Conservation (phyloP, 768 basidiomycete species). For the Lentinula raphanica region DNA sequence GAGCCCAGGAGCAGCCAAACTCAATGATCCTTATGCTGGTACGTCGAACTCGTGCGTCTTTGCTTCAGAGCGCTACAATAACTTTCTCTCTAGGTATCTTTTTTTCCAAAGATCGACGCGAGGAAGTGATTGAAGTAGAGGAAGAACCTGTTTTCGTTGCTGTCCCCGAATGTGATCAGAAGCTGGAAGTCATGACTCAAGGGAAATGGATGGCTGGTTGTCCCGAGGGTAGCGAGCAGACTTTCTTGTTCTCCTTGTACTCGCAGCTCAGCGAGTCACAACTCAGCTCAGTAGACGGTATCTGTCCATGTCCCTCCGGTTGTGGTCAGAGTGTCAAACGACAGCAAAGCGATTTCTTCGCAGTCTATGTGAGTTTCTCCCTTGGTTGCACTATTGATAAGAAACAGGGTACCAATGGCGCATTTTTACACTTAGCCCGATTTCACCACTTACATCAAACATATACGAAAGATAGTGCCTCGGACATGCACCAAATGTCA, state of each 20-base stretch:
- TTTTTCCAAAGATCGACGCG: constrained; percentile 90
- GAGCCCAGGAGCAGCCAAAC: constrained; percentile 35
- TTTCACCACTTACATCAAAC: constrained; percentile 64
- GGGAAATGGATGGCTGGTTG: constrained; percentile 98
- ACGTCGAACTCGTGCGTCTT: constrained; percentile 11
- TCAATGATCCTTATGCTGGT: constrained; percentile 90
- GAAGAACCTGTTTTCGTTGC: constrained; percentile 58
- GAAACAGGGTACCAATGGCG: background rate
- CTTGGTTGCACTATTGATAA: background rate
- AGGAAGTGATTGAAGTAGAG: constrained; percentile 89
- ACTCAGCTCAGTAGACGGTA: constrained; percentile 22
- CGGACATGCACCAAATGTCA: constrained; percentile 61
- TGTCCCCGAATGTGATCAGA: constrained; percentile 38
- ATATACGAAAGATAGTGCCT: constrained; percentile 53
- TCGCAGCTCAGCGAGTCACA: constrained; percentile 51
- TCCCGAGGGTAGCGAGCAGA: constrained; percentile 89
- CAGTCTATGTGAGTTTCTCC: constrained; percentile 60
- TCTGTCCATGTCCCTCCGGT: constrained; percentile 66
- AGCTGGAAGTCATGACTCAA: constrained; percentile 70
- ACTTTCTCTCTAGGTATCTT: constrained; percentile 63
- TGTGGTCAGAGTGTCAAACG: constrained; percentile 63
- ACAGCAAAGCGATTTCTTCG: constrained; percentile 75
- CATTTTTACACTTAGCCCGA: constrained; percentile 45
- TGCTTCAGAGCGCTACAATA: background rate
- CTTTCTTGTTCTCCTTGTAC: constrained; percentile 82